Evolutionary conservation across 306 rosid genomes (phyloP), one percentile per base, ranked within the genome.

Genomic region (Betula pendula): DNA sequence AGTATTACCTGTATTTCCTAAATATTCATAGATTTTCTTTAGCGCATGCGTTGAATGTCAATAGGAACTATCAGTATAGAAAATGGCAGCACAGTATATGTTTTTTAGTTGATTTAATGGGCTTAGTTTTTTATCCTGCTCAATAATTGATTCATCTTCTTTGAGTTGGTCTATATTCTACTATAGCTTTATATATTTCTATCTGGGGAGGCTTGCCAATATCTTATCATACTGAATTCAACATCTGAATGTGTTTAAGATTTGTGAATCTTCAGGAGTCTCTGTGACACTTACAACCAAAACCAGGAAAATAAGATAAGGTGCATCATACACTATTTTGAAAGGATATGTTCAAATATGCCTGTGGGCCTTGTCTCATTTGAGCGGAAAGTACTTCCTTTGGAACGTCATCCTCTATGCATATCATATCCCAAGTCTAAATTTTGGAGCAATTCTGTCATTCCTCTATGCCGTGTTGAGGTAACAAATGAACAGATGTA

Each of bases 351-450:
- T 81, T 80, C 88, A 81, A 50, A 68, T 66, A 84, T 89, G 83
- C 98, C 97, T 19, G 27, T 45, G 81, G 95, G 97, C 45, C 56
- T 81, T 59, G 92, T 95, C 81, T 90, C 97, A 40, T 92, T 87
- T 86, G 98, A 95, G 87, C 89, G 97, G 70, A 95, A 95, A 86
- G 89, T 90, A 70, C 97, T 92, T 82, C 87, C 90, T 79, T 75
- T 84, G 50, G 77, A 84, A 71, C 87, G 76, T 15, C 59, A 70
- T 75, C 81, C 75, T 20, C 69, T 45, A 77, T 81, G 75, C 27
- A 80, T 87, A 84, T 89, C 87, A 68, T 90, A 85, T 65, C 97
- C 93, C 16, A 80, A 88, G 72, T 81, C 81, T 55, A 62, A 58
- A 58, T 84, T 95, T 70, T 95, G 98, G 98, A 83, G 89, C 83